Base-by-base conservation (phyloP, 306 rosid genomes). In the Vigna mungo region DNA sequence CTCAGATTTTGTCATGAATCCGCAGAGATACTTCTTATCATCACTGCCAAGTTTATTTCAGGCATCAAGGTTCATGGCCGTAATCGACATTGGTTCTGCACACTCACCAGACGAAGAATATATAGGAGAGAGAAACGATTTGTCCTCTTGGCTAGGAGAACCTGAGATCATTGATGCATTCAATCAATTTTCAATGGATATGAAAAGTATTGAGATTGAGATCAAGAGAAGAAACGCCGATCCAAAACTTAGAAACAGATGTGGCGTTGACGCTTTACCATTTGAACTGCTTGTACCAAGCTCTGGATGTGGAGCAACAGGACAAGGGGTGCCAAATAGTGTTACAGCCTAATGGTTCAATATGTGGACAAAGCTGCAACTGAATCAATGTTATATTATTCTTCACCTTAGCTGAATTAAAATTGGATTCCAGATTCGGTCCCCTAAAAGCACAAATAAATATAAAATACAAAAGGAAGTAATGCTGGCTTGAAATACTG, bases 291-390 rank as follows among this genome's bases (percentile, higher is more conserved):
- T 84, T 7, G 78, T 86, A 20, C 89, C 89, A 17, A 77, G 84
- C 47, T 83, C 89, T 9, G 87, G 75, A 47, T 11, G 18, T 34
- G 81, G 84, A 56, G 78, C 79, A 70, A 86, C 87, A 6, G 84
- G 89, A 65, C 68, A 83, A 73, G 87, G 87, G 34, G 85, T 86
- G 18, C 89, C 87, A 43, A 86, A 86, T 39, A 86, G 89, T 77
- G 76, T 34, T 39, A 80, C 89, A 60, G 75, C 72, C 32, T 83
- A 44, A 68, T 37, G 30, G 43, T 34, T 64, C 34, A 30, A 30
- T 30, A 30, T 44, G 48, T 62, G 68, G 54, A 76, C 18, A 61
- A 13, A 46, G 17, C 71, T 34, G 69, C 41, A 39, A 77, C 18
- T 68, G 36, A 43, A 69, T 17, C 27, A 18, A 2, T 66, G 48